These are phyloP conservation scores for Russula brevipes DNA, from an alignment of 768 basidiomycete species.

Conservation along the genomic window DNA sequence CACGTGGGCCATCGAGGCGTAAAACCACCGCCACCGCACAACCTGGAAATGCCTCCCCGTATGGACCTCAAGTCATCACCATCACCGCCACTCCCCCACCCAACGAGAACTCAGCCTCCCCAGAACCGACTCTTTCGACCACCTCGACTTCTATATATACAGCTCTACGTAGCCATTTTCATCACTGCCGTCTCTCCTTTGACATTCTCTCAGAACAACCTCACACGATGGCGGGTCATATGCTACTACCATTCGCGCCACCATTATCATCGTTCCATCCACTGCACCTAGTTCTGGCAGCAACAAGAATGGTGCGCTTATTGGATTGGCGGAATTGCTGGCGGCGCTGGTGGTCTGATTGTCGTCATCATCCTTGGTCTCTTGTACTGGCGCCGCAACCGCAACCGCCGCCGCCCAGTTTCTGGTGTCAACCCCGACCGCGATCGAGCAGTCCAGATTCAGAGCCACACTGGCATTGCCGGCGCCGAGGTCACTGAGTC, in stretches of 20 bases:
- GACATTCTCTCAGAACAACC: constrained; percentile 12
- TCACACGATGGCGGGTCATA: constrained; percentile 9
- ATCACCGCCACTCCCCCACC: too few relatives aligned
- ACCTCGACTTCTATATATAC: constrained; percentile 10
- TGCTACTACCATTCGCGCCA: constrained; percentile 20
- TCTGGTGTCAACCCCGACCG: constrained; percentile 50
- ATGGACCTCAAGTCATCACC: too few relatives aligned
- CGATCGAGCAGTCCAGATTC: constrained; percentile 36
- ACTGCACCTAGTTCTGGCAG: constrained; percentile 15
- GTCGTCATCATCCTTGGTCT: constrained; percentile 29
- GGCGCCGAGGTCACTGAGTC: constrained; percentile 23
- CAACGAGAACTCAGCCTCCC: too few relatives aligned
- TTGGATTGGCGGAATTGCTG: constrained; percentile 32
- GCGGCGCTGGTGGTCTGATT: constrained; percentile 27
- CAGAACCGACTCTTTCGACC: not conserved
- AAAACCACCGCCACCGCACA: too few relatives aligned
- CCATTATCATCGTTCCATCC: constrained; percentile 27
- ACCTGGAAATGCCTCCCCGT: too few relatives aligned
- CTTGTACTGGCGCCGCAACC: constrained; percentile 29
- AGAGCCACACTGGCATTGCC: constrained; percentile 22
- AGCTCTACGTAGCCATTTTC: not conserved
- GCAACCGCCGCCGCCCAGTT: constrained; percentile 34
- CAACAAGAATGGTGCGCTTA: constrained; percentile 29
- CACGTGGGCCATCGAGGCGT: too few relatives aligned
- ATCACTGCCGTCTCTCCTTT: not conserved